Base-by-base conservation (phyloP, 352 stramenopile species). In the Phytopythium litorale region DNA sequence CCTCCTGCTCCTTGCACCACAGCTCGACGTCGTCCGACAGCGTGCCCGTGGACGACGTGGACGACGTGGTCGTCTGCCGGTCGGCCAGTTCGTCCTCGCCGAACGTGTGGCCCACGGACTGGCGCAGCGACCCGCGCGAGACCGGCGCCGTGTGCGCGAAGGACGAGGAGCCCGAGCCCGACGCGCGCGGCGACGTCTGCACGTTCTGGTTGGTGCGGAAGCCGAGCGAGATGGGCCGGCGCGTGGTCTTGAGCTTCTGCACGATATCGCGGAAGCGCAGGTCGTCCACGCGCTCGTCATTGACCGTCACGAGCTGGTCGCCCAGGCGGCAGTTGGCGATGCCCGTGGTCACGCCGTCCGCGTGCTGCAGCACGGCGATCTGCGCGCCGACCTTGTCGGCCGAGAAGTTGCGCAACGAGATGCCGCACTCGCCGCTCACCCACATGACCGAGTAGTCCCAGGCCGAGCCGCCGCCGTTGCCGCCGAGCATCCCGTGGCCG, bases 381-480 rank as follows among this genome's bases (percentile, higher is more conserved):
- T 94, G 85, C 11, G 84, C 83, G 16, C 85, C 85, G 19, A 89
- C 78, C 53, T 89, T 89, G 67, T 81, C 80, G 46, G 78, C 67
- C 4, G 83, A 88, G 62, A 91, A 92, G 60, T 92, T 92, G 63
- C 83, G 84, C 40, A 94, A 65, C 52, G 85, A 92, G 68, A 94
- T 94, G 53, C 85, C 85, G 56, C 84, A 91, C 65, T 94, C 85
- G 43, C 85, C 85, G 54, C 79, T 89, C 11, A 89, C 78, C 83
- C 83, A 94, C 64, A 88, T 89, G 54, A 92, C 85, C 18, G 78
- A 78, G 61, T 92, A 94, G 50, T 81, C 69, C 58, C 46, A 63
- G 13, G 23, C 51, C 18, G 13, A 61, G 52, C 49, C 49, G 9
- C 49, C 49, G 5, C 9, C 12, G 13, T 52, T 51, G 11, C 58